Evolutionary conservation across 139 green algal genomes (phyloP).

Genomic region (Coelastrella sp.): DNA sequence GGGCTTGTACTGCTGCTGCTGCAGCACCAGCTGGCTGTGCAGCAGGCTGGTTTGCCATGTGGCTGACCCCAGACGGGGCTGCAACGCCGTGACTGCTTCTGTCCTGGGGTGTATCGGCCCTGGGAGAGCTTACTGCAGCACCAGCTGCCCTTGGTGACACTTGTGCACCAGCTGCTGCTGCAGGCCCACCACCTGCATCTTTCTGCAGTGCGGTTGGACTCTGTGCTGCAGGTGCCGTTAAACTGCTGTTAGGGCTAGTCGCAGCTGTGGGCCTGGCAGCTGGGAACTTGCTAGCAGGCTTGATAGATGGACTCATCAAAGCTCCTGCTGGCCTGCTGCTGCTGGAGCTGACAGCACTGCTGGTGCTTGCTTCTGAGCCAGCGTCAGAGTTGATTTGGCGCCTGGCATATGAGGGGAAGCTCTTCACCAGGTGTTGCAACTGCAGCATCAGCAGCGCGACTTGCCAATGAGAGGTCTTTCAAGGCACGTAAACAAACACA

Average conservation of each 20-base stretch:
- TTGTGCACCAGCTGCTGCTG: neutral
- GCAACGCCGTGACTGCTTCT: neutral
- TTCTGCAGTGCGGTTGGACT: neutral
- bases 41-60: neutral
- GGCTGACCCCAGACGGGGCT: neutral
- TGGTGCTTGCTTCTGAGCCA: neutral
- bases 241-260: neutral
- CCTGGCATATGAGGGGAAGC: neutral
- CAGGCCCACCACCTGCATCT: neutral
- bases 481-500: no score
- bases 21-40: neutral
- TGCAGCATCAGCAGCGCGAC: neutral
- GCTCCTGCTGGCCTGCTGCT: neutral
- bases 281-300: neutral
- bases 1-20: neutral
- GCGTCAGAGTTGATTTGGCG: neutral
- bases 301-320: neutral
- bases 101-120: neutral
- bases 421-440: constrained; percentile 3
- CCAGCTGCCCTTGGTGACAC: no score
- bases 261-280: neutral
- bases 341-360: neutral
- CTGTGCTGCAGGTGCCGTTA: neutral
- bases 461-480: no score
- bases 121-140: neutral